Evolutionary conservation across 2,329 filamentous ascomycete species (phyloP), one percentile per base, ranked within the genome.

Genomic region (Graphilbum ipis-grandicollis): DNA sequence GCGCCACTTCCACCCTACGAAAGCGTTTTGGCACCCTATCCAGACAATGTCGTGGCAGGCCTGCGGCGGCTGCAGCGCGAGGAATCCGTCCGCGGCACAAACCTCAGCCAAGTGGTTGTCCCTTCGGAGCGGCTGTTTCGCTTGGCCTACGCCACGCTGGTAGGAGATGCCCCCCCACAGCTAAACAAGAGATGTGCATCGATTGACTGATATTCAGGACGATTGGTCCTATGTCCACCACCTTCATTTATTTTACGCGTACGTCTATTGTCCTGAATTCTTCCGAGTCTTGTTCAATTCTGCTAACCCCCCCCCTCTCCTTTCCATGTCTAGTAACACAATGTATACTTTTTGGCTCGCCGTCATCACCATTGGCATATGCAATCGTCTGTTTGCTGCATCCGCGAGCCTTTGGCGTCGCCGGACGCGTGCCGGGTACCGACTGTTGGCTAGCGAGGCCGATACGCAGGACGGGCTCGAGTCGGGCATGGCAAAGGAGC

Each of bases 141-240:
- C 0, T 41, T 51, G 1, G 56, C 58, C 45, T 54, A 52, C 40
- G 53, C 56, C 33, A 62, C 61, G 5, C 45, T 64, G 58, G 55
- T 39, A 17, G 4, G 31, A 35, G 6, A 19, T 25, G 12, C 23
- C 7, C 23, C 23, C n/a, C n/a, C n/a, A n/a, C n/a, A n/a, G n/a
- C n/a, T n/a, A 23, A 23, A 23, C 6, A 23, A 23, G 21, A 23
- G 10, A 23, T 2, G 18, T 33, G 21, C 13, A n/a, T 25, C 12
- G 19, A 23, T 21, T 17, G 14, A 17, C 25, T 38, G 18, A 38
- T 23, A 29, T 3, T 5, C 33, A 37, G 38, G 31, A 55, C 14
- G 51, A 55, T 23, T 47, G 50, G 1, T 39, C 48, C 28, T 59
- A 61, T 41, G 53, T 56, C 2, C 46, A 50, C 17, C 34, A 39